phyloP scores from a whole-genome alignment of 495 filamentous ascomycete genomes.

The Xylaria intraflava region DNA sequence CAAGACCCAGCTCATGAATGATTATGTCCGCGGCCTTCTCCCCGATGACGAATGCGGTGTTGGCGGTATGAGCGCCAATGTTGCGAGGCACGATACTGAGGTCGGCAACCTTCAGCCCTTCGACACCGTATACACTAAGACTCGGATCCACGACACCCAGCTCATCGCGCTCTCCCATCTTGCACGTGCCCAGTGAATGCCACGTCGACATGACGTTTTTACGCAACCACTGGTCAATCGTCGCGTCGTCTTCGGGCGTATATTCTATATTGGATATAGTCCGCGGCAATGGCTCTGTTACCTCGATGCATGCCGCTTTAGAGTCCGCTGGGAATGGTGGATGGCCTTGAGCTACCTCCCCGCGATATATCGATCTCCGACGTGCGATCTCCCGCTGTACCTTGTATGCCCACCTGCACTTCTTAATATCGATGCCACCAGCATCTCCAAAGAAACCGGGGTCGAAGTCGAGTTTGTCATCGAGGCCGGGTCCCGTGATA shows the following conservation, averaged over 20 bases:
- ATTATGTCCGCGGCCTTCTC: slow-evolving; percentile 49
- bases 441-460: slow-evolving; percentile 37
- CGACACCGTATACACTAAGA: slow-evolving; percentile 41
- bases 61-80: slow-evolving; percentile 47
- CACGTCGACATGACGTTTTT: slow-evolving; percentile 39
- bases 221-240: slow-evolving; percentile 35
- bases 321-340: slow-evolving; percentile 39
- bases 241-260: slow-evolving; percentile 40
- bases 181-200: slow-evolving; percentile 43
- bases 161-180: slow-evolving; percentile 31
- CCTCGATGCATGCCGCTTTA: slow-evolving; percentile 26
- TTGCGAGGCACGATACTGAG: slow-evolving; percentile 44
- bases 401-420: slow-evolving; percentile 45
- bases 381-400: slow-evolving; percentile 46
- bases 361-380: slow-evolving; percentile 41
- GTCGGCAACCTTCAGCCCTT: slow-evolving; percentile 42
- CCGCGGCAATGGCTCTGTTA: no score
- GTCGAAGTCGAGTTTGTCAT: slow-evolving; percentile 30
- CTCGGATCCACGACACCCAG: slow-evolving; percentile 41
- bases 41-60: slow-evolving; percentile 41
- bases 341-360: slow-evolving; percentile 42
- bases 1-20: slow-evolving; percentile 35
- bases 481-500: slow-evolving; percentile 33
- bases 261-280: slow-evolving; percentile 33
- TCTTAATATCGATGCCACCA: slow-evolving; percentile 33